Percentiles rank a stretch among this genome's conserved stretches.
Conservation (phyloP, 2,329 filamentous ascomycete genomes). For the Colletotrichum camelliae region DNA sequence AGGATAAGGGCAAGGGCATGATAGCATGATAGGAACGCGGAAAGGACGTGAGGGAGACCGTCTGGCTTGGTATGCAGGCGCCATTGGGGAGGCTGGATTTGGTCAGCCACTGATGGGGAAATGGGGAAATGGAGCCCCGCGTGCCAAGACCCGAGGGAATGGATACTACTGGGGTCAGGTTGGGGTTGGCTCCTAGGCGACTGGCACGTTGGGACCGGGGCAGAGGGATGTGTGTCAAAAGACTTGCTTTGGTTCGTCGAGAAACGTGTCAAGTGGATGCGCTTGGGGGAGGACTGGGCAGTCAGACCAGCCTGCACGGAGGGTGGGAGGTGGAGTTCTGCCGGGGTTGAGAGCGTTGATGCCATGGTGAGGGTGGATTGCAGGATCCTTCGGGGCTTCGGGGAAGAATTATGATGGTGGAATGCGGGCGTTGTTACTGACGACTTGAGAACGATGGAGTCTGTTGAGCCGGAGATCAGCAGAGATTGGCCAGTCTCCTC, state of each 20-base stretch:
- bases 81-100: constrained; percentile 1
- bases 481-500: not conserved
- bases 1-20: not conserved
- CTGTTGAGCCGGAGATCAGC: not conserved
- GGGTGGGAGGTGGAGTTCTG: not conserved
- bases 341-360: not conserved
- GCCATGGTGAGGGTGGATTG: not conserved
- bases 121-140: constrained; percentile 11
- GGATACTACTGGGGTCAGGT: constrained; percentile 8
- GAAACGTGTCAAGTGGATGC: constrained; percentile 1
- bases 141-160: constrained; percentile 22
- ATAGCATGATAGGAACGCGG: not conserved
- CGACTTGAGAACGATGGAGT: not conserved
- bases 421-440: not conserved
- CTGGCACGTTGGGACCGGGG: constrained; percentile 5
- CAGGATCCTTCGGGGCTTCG: not conserved
- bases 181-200: not conserved
- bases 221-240: not conserved
- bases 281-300: not conserved
- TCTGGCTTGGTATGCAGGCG: not conserved
- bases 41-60: not conserved
- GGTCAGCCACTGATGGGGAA: constrained; percentile 8
- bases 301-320: not conserved
- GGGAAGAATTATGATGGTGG: not conserved
- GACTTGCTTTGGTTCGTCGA: constrained; percentile 5